Conservation (phyloP, 2,329 filamentous ascomycete species). For the Penicillium sp. region DNA sequence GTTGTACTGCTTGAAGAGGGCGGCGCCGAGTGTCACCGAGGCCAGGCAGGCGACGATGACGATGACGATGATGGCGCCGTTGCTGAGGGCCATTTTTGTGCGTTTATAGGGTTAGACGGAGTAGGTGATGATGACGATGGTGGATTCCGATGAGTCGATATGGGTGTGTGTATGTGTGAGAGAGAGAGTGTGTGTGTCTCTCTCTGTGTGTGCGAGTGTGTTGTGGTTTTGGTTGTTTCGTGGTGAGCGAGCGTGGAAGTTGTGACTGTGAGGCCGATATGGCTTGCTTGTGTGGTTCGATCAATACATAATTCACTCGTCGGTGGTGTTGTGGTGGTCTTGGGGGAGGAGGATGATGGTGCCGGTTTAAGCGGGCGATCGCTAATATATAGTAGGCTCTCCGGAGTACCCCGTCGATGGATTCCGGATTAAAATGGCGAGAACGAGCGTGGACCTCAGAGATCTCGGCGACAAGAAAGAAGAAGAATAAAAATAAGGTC, state of each 20-base stretch:
- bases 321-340: too few relatives aligned
- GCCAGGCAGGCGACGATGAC: slow-evolving; percentile 39
- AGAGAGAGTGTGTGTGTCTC: neutral
- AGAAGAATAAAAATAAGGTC: neutral
- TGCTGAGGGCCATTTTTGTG: slow-evolving; percentile 28
- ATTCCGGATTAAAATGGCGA: too few relatives aligned
- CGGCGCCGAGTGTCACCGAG: slow-evolving; percentile 34
- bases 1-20: slow-evolving; percentile 33
- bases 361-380: neutral
- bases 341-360: neutral
- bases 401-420: too few relatives aligned
- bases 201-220: neutral
- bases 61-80: slow-evolving; percentile 35
- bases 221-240: neutral
- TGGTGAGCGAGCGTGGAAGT: neutral
- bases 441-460: neutral
- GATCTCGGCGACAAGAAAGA: neutral
- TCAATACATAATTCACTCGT: neutral
- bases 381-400: neutral
- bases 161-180: too few relatives aligned
- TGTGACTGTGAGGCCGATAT: neutral
- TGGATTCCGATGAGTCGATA: neutral
- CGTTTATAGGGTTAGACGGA: too few relatives aligned
- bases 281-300: neutral
- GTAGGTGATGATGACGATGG: neutral